A percentile compares a stretch with the other conserved stretches of the same genome.
Evolutionary conservation across 2,329 filamentous ascomycete genomes (phyloP).

Genomic region (Fusarium sp.): DNA sequence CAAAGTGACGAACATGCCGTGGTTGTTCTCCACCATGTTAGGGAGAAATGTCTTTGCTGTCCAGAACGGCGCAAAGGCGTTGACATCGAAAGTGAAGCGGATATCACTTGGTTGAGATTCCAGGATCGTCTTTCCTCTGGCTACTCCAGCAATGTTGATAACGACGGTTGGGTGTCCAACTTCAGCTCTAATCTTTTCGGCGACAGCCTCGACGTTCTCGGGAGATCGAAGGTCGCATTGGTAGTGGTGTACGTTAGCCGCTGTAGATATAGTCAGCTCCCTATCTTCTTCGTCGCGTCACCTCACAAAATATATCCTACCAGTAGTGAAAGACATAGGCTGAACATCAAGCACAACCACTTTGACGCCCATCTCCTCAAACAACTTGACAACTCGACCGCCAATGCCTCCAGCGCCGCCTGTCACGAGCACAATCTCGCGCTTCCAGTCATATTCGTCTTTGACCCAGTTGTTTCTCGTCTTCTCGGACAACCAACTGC

Average conservation of each 20-base stretch:
- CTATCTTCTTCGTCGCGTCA: background rate
- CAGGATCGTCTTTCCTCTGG: conserved; percentile 70
- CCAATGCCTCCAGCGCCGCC: conserved; percentile 82
- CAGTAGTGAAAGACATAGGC: conserved; percentile 63
- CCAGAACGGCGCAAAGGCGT: conserved; percentile 74
- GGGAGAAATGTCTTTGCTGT: conserved; percentile 75
- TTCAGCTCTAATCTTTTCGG: conserved; percentile 62
- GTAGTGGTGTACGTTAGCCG: conserved; percentile 72
- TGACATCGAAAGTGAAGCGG: conserved; percentile 77
- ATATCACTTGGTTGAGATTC: conserved; percentile 67
- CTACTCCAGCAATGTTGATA: conserved; percentile 78
- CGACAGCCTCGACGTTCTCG: conserved; percentile 62
- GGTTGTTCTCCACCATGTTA: conserved; percentile 69
- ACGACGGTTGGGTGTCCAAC: conserved; percentile 75
- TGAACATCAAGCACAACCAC: conserved; percentile 80
- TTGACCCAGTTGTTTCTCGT: conserved; percentile 51
- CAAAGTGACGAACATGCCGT: conserved; percentile 79
- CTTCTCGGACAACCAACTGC: conserved; percentile 49
- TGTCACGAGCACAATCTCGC: conserved; percentile 78
- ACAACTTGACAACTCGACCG: conserved; percentile 68
- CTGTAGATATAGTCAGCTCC: conserved; percentile 37
- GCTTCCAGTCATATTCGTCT: conserved; percentile 70
- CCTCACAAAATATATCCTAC: conserved; percentile 50
- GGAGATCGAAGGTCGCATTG: conserved; percentile 75
- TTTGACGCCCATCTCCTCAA: conserved; percentile 73